Conservation (phyloP, 2,329 filamentous ascomycete species). For the Alternaria novae-zelandiae region DNA sequence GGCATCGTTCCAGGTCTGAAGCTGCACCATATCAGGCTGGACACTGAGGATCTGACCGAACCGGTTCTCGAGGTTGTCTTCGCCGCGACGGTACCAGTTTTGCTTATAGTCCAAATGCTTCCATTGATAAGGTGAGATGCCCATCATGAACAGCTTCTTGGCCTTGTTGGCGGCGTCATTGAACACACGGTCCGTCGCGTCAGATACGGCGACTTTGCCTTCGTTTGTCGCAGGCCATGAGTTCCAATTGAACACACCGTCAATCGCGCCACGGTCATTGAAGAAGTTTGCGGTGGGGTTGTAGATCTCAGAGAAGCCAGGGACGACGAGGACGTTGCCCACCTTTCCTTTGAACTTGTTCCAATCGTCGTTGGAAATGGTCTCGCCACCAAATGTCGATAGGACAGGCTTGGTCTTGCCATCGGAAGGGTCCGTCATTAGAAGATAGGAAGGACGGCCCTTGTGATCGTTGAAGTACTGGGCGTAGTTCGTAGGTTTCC, state of each 20-base stretch:
- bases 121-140: conserved; percentile 30
- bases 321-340: conserved; percentile 39
- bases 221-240: conserved; percentile 38
- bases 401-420: conserved; percentile 32
- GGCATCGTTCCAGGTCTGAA: conserved; percentile 53
- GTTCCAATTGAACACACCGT: conserved; percentile 50
- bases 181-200: conserved; percentile 36
- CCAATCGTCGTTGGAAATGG: conserved; percentile 24
- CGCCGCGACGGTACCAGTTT: conserved; percentile 47
- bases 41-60: conserved; percentile 37
- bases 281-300: conserved; percentile 31
- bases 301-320: conserved; percentile 34
- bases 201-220: conserved; percentile 34
- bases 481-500: conserved; percentile 33
- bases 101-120: too few relatives aligned
- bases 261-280: conserved; percentile 29
- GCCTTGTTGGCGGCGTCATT: conserved; percentile 36
- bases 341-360: conserved; percentile 33
- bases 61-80: conserved; percentile 45
- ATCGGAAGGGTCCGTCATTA: conserved; percentile 19
- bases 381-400: conserved; percentile 42
- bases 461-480: conserved; percentile 33
- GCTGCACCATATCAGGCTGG: conserved; percentile 48
- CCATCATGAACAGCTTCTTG: conserved; percentile 50
- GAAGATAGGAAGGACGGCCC: conserved; percentile 33